These are phyloP conservation scores for Termitomyces sp. DNA, from an alignment of 768 basidiomycete genomes.

Conservation along the genomic window DNA sequence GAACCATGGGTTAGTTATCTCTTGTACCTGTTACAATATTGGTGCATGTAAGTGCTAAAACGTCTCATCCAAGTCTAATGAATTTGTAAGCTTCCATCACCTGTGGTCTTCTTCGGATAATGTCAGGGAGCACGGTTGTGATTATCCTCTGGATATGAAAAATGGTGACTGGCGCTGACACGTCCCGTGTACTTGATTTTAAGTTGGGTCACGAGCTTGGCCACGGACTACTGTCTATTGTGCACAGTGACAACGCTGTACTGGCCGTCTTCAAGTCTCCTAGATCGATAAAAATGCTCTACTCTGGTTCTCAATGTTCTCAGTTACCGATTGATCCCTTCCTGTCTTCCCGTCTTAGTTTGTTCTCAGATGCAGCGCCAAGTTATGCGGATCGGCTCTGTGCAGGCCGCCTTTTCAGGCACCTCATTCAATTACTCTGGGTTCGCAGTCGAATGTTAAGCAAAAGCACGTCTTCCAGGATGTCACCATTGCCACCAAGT, in stretches of 20 bases:
- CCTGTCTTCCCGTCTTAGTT: neutral
- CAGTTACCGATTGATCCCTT: neutral
- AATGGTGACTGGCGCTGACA: neutral
- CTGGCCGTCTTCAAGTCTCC: neutral
- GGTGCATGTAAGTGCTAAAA: neutral
- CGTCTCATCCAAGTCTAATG: neutral
- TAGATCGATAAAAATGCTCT: neutral
- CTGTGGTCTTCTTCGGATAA: neutral
- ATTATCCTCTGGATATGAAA: neutral
- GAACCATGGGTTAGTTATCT: too few relatives aligned
- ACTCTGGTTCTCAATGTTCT: neutral
- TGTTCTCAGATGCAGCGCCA: neutral
- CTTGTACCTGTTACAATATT: neutral
- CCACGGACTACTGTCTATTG: too few relatives aligned
- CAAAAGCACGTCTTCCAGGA: neutral
- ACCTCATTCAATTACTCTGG: neutral
- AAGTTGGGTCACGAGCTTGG: too few relatives aligned
- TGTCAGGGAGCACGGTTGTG: neutral
- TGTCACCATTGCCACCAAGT: neutral
- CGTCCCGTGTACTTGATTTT: neutral
- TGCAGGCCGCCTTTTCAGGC: neutral
- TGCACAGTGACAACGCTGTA: neutral
- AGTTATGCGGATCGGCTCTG: too few relatives aligned
- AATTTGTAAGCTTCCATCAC: neutral
- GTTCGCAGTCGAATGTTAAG: neutral